These are phyloP conservation scores for Debaryomyces udenii DNA, from an alignment of 1,139 yeast species.

Conservation along the genomic window DNA sequence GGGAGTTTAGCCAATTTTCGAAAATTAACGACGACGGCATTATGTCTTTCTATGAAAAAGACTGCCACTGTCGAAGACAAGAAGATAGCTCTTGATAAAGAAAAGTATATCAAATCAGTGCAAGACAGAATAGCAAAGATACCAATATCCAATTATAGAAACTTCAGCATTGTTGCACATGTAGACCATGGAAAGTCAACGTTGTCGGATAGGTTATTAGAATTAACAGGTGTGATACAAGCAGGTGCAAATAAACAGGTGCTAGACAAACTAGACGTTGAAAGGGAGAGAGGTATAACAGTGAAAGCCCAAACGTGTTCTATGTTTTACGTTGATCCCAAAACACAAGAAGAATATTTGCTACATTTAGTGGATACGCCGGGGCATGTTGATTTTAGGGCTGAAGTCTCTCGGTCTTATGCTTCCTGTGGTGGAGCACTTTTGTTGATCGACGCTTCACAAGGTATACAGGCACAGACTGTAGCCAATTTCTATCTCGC, in stretches of 20 bases:
- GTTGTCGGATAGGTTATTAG: constrained; percentile 81
- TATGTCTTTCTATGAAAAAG: constrained; percentile 9
- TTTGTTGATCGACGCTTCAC: constrained; percentile 88
- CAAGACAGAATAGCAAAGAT: constrained; percentile 67
- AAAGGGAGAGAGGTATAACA: constrained; percentile 93
- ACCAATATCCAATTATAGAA: constrained; percentile 81
- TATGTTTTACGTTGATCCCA: constrained; percentile 78
- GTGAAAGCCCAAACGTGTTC: constrained; percentile 96
- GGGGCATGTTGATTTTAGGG: constrained; percentile 95
- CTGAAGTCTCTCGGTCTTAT: constrained; percentile 90
- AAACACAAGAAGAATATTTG: constrained; percentile 63
- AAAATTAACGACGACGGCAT: neutral
- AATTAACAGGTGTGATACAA: constrained; percentile 84
- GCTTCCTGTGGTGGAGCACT: constrained; percentile 97
- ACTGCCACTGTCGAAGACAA: constrained; percentile 29
- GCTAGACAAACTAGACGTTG: constrained; percentile 88
- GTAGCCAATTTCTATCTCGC: constrained; percentile 95
- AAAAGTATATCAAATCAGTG: constrained; percentile 33
- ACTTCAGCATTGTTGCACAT: constrained; percentile 95
- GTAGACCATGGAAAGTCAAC: constrained; percentile 98
- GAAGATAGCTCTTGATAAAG: constrained; percentile 32
- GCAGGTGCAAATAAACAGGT: constrained; percentile 83
- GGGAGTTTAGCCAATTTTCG: neutral
- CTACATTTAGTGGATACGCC: constrained; percentile 95
- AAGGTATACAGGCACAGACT: constrained; percentile 97